Evolutionary conservation across 306 rosid genomes (phyloP).

Genomic region (Malus sieversii): DNA sequence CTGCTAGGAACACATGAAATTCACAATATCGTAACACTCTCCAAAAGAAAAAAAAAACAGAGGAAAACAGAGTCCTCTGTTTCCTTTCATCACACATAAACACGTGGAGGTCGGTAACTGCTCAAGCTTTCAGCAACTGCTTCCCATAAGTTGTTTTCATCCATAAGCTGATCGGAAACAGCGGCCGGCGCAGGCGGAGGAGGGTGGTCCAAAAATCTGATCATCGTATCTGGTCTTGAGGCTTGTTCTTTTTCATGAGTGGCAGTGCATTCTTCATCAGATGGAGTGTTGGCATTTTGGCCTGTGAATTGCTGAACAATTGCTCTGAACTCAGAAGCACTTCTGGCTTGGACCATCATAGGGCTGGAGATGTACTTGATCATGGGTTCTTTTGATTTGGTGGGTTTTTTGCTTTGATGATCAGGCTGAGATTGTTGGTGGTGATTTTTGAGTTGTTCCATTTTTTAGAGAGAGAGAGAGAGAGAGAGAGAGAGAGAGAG

Average conservation of each 20-base stretch:
- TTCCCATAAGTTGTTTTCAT: constrained; percentile 24
- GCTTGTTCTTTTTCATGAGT: neutral
- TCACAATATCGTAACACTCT: neutral
- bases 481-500: no score
- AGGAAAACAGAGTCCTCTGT: neutral
- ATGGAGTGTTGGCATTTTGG: constrained; percentile 11
- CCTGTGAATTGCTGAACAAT: constrained; percentile 51
- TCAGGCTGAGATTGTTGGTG: neutral
- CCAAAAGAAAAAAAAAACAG: neutral
- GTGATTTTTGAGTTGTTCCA: neutral
- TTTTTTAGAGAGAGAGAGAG: no score
- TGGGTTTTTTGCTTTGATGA: neutral
- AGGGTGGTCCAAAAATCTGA: neutral
- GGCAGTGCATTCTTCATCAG: neutral
- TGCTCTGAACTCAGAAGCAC: constrained; percentile 39
- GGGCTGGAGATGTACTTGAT: constrained; percentile 51
- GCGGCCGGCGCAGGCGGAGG: neutral
- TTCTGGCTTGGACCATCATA: constrained; percentile 34
- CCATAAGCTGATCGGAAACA: neutral
- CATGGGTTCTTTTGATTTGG: constrained; percentile 18
- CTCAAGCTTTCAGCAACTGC: constrained; percentile 2
- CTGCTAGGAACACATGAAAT: neutral
- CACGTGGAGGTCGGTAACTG: constrained; percentile 3
- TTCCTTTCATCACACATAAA: neutral
- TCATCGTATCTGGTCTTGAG: neutral